Base-by-base conservation (phyloP, 805 yeast species). In the Starmerella stigmatis region DNA sequence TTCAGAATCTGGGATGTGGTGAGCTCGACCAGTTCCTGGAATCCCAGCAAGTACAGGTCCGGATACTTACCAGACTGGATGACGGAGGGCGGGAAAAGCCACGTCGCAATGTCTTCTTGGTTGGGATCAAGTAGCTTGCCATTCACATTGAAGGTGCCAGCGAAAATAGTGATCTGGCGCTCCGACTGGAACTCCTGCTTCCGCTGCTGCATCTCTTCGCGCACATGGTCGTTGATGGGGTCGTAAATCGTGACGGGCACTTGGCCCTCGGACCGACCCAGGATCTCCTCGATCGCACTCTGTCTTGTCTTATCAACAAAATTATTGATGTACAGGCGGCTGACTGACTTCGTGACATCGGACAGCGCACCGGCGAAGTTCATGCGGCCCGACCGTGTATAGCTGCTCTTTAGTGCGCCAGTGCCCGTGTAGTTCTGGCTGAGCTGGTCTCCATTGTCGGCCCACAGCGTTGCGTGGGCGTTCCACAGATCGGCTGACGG, bases 351-450 rank as follows among this genome's bases (percentile, higher is more conserved):
- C 1, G 97, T 86, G 4, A 94, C 96, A 65, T 92, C 99, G 0
- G 95, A 82, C n/a, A 92, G 64, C 0, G 96, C 96, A 28, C 97
- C 96, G 0, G 97, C 97, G 44, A 92, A 66, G 35, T 89, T 86
- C 96, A 88, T 86, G 58, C 88, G 89, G 20, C 98, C 98, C 23
- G 84, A 79, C 60, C 99, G 74, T 1, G 97, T 84, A 59, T 82
- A 92, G 4, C 96, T 86, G 0, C 96, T 84, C 63, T 92, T 92
- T 50, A 92, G 70, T 0, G 99, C 99, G 49, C 94, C 94, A 0
- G 99, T 92, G 23, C 98, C 97, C 0, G 98, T 89, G 64, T 92
- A 92, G 15, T 92, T 89, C 60, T 85, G 94, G 2, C 96, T 85
- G 4, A 92, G 79, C 53, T 86, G 94, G 63, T 92, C 98, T 46